Conservation (phyloP, 371 early-diverging fungal species). For the Zychaea mexicana region DNA sequence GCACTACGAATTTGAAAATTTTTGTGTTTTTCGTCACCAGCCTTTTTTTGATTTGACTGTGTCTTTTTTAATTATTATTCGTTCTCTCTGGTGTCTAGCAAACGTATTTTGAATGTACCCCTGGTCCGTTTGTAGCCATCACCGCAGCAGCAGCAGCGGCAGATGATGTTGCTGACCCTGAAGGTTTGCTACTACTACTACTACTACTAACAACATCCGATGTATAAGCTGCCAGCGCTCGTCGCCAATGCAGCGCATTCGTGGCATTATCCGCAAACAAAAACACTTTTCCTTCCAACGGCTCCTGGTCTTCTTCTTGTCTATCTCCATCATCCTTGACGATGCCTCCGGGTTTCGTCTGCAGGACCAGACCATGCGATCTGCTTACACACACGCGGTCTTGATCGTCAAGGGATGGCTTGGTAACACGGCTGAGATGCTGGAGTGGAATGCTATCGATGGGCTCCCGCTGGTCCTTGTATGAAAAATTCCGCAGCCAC, state of each 20-base stretch:
- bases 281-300: conserved; percentile 19
- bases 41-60: neutral
- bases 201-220: too few relatives aligned
- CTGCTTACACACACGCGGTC: conserved; percentile 19
- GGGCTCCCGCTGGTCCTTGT: conserved; percentile 8
- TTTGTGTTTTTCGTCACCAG: neutral
- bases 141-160: neutral
- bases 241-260: conserved; percentile 18
- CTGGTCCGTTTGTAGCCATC: neutral
- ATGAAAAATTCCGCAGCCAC: conserved; percentile 21
- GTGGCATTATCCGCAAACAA: conserved; percentile 19
- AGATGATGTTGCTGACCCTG: too few relatives aligned
- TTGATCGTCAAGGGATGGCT: conserved; percentile 19
- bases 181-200: too few relatives aligned
- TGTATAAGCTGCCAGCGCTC: conserved; percentile 7
- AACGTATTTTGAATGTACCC: neutral
- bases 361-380: conserved; percentile 21
- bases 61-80: neutral
- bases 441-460: conserved; percentile 9
- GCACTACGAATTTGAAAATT: neutral
- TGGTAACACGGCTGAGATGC: conserved; percentile 12
- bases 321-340: neutral
- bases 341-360: conserved; percentile 3
- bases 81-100: neutral
- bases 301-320: conserved; percentile 12